Base-by-base conservation (phyloP, 108 stramenopile species). In the Nitzschia sp. region DNA sequence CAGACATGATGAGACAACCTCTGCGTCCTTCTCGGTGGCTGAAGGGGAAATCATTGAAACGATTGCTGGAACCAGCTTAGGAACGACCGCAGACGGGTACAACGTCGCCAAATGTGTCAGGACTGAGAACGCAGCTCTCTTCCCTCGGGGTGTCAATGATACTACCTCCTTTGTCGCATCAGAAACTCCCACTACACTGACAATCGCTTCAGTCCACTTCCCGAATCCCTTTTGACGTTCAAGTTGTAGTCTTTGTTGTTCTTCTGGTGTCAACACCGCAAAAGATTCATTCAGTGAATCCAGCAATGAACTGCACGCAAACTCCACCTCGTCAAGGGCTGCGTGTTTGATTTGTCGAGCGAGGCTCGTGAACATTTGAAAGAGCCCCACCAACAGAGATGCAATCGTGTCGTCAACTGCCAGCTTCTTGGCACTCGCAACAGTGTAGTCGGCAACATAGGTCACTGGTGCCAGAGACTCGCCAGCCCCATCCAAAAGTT, bases 61-160 rank as follows among this genome's bases (percentile, higher is more conserved):
- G 3, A 90, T 53, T 21, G 83, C 83, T n/a, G 83, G 85, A 57
- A 91, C 71, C 6, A 91, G 63, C 46, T 80, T 80, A 17, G 60
- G 55, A 10, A 78, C 79, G 41, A 91, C 84, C 41, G 70, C 53
- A 9, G 71, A 72, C 15, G 90, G 90, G 15, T 78, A 77, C 19
- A 73, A 50, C n/a, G 81, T 69, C 53, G 83, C 86, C 39, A 88
- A 64, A 41, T 56, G 50, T 22, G 82, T 83, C 41, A 91, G 58
- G 34, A 88, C 44, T 43, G 83, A 73, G 52, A 88, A 51, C 10
- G 71, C 64, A 24, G 62, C 51, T 41, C 68, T 68, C 26, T 71
- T 75, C 15, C 50, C 63, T 57, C 68, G 63, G 17, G 46, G 48
- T 22, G 21, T 22, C 20, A 55, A 43, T 8, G 38, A 55, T 5